A percentile compares a stretch with the other conserved stretches of the same genome.
These are phyloP conservation scores for Cercospora sp. DNA, from an alignment of 2,329 filamentous ascomycete species.

Conservation along the genomic window DNA sequence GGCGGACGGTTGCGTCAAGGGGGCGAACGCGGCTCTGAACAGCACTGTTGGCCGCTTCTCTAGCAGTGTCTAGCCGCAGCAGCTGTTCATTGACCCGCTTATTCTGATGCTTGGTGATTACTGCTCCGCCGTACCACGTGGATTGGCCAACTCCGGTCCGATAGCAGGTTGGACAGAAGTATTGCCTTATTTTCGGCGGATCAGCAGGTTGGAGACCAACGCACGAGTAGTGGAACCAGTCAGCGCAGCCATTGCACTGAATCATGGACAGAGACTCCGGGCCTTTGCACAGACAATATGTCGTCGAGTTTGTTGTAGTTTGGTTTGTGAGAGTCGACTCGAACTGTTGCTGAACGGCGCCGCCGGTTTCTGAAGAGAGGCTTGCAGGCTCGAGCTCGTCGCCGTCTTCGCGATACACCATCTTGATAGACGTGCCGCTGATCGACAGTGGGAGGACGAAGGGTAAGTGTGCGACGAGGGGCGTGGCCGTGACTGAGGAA, in stretches of 20 bases:
- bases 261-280: slow-evolving; percentile 98
- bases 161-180: slow-evolving; percentile 40
- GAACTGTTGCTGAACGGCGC: background rate
- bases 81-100: background rate
- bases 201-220: slow-evolving; percentile 73
- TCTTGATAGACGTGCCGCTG: background rate
- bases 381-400: background rate
- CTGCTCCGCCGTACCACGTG: slow-evolving; percentile 3
- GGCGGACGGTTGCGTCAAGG: background rate
- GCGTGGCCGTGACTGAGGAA: background rate
- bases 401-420: background rate
- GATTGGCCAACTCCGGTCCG: background rate
- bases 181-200: slow-evolving; percentile 70
- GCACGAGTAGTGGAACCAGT: slow-evolving; percentile 93
- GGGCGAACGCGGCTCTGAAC: background rate
- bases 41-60: background rate
- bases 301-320: background rate
- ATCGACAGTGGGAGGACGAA: background rate
- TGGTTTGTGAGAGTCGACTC: background rate
- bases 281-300: slow-evolving; percentile 56
- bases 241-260: slow-evolving; percentile 85
- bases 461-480: background rate
- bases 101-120: slow-evolving; percentile 9
- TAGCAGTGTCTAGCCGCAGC: background rate
- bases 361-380: background rate